These are phyloP conservation scores for Phytophthora cryptogea DNA, from an alignment of 352 stramenopile genomes.

Conservation along the genomic window DNA sequence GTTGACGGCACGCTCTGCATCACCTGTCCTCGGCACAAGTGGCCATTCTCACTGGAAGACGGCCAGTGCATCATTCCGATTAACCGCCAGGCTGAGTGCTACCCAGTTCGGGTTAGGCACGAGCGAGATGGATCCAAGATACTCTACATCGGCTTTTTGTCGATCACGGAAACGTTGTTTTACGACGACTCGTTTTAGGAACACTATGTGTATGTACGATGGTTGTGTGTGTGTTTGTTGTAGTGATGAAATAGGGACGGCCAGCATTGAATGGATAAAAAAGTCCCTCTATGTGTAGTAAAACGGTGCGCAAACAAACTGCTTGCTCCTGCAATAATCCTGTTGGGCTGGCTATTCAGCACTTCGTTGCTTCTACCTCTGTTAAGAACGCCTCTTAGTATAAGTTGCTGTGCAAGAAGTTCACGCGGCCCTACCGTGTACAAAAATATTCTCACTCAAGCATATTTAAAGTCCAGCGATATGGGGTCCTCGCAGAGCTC, in stretches of 20 bases:
- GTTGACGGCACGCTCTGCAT: slow-evolving; percentile 73
- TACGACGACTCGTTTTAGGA: slow-evolving; percentile 76
- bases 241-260: slow-evolving; percentile 6
- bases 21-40: slow-evolving; percentile 80
- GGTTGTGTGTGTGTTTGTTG: slow-evolving; percentile 9
- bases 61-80: slow-evolving; percentile 65
- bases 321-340: no score
- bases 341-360: no score
- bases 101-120: slow-evolving; percentile 58
- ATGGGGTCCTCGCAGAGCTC: slow-evolving; percentile 50
- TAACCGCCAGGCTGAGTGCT: slow-evolving; percentile 59
- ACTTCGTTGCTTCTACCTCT: no score
- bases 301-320: background rate
- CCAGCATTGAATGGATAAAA: slow-evolving; percentile 4
- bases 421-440: background rate
- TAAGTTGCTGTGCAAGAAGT: background rate
- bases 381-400: no score
- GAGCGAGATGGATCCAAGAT: slow-evolving; percentile 47
- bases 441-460: background rate
- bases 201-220: slow-evolving; percentile 3
- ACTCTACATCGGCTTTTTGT: slow-evolving; percentile 75
- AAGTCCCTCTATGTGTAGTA: background rate
- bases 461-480: slow-evolving; percentile 14
- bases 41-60: slow-evolving; percentile 80
- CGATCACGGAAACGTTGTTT: slow-evolving; percentile 64